Conservation (phyloP, 163 green algal species). For the Volvox carteri region DNA sequence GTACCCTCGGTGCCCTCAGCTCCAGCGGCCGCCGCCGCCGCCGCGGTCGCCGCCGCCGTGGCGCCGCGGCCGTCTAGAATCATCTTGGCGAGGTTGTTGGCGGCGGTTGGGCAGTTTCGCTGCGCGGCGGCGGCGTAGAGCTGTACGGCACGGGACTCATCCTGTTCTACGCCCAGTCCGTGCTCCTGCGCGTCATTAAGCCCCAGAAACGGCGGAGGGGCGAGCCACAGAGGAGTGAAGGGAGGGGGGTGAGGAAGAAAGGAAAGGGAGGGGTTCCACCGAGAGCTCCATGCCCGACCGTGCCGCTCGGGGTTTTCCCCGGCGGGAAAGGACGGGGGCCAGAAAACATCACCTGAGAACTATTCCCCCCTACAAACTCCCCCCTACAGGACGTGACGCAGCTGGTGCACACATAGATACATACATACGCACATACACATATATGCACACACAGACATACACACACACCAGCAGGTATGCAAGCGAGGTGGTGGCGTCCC, state of each 20-base stretch:
- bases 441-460: too few species aligned
- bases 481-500: slow-evolving; percentile 44
- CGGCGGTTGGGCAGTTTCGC: slow-evolving; percentile 49
- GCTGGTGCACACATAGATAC: too few species aligned
- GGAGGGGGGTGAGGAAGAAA: too few species aligned
- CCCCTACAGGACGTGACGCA: not conserved
- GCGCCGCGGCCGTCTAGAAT: slow-evolving; percentile 47
- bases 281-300: too few species aligned
- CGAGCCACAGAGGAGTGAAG: too few species aligned
- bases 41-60: not conserved
- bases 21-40: not conserved
- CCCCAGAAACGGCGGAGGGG: too few species aligned
- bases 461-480: slow-evolving; percentile 50
- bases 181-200: slow-evolving; percentile 38
- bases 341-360: too few species aligned
- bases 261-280: too few species aligned
- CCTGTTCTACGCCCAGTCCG: slow-evolving; percentile 25
- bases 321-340: too few species aligned
- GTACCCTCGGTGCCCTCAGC: not conserved
- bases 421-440: too few species aligned
- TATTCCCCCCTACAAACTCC: not conserved
- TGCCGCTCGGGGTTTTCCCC: too few species aligned
- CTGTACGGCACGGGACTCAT: slow-evolving; percentile 30
- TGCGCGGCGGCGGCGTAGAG: slow-evolving; percentile 51
- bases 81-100: slow-evolving; percentile 59